Evolutionary conservation across 176 grass and related monocot genomes (phyloP), one percentile per base, ranked within the genome.

Genomic region (Avena insularis): DNA sequence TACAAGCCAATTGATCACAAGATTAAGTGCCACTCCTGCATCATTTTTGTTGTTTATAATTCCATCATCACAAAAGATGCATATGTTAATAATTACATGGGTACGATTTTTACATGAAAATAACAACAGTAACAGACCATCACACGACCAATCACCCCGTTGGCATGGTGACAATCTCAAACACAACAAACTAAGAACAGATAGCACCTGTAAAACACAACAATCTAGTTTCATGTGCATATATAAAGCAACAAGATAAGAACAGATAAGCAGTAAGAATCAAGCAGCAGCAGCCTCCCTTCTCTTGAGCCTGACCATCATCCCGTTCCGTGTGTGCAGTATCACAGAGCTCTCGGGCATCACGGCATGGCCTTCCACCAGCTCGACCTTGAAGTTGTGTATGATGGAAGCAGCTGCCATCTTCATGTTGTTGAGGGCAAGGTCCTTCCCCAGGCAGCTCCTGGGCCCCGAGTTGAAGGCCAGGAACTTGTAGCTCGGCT

Each of bases 381-480:
- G 59, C 80, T 92, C 88, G 6, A 92, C 81, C 70, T 87, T 89
- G 85, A 92, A 92, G 81, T 92, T 92, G 45, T 90, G 15, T 50
- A 92, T 82, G 51, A 92, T 77, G 21, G 88, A 89, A 23, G 91
- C 87, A 55, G 81, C 91, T 0, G 84, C 66, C 29, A 92, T 71
- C 77, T 92, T 92, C 75, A 87, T 86, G 84, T 92, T 89, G 74
- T 84, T 90, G 38, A 92, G 91, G 1, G 80, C 70, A 20, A 92
- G 29, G 31, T 90, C 87, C 84, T 92, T 92, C 12, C 91, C 91
- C 17, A 92, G 82, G 81, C 91, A 92, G 76, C 81, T 92, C 35
- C 85, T 87, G 31, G 88, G 88, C 1, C 84, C 91, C 0, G 88
- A 57, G 81, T 92, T 90, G 84, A 92, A 90, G 79, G 91, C 56